Base-by-base conservation (phyloP, 495 filamentous ascomycete genomes). In the Durotheca rogersii region DNA sequence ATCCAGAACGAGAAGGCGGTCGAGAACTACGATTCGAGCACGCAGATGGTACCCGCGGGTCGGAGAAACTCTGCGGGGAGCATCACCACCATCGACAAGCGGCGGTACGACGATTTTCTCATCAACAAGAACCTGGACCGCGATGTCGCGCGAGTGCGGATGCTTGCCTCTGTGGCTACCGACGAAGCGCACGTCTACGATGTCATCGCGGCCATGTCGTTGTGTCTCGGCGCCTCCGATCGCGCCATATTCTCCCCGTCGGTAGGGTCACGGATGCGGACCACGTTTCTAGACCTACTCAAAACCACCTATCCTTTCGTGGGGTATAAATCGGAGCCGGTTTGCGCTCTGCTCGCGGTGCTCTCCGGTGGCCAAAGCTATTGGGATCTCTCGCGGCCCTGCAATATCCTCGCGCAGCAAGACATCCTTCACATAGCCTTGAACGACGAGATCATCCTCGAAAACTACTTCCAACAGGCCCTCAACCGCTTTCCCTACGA, bases 401-500 rank as follows among this genome's bases (percentile, higher is more conserved):
- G 52, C 6, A 59, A 69, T 23, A 53, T 69, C 20, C 47, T 62
- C 7, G 60, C 70, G 7, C 72, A 79, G 38, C 77, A 80, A 7
- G 78, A 73, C 30, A 53, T 73, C 6, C 52, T 79, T 4, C 65
- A 59, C 2, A 52, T 70, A 7, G 84, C 85, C 51, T 64, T 82
- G 17, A 71, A 74, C 10, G 80, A 88, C 46, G 61, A 73, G 6
- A 41, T 70, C 2, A 64, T 90, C 7, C 74, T 83, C 59, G 68
- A 71, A 14, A 67, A 62, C 17, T 75, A 88, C 42, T 77, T 90
- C 27, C 66, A 71, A 15, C 71, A 78, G 47, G 81, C 93, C 1
- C 77, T 81, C 15, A 78, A 77, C 42, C 83, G 92, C 34, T 97
- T 89, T 67, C 93, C 93, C 1, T 89, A 87, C 66, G 93, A 98